Evolutionary conservation across 441 rosid species (phyloP), one percentile per base, ranked within the genome.

Genomic region (Bruguiera hainesii): DNA sequence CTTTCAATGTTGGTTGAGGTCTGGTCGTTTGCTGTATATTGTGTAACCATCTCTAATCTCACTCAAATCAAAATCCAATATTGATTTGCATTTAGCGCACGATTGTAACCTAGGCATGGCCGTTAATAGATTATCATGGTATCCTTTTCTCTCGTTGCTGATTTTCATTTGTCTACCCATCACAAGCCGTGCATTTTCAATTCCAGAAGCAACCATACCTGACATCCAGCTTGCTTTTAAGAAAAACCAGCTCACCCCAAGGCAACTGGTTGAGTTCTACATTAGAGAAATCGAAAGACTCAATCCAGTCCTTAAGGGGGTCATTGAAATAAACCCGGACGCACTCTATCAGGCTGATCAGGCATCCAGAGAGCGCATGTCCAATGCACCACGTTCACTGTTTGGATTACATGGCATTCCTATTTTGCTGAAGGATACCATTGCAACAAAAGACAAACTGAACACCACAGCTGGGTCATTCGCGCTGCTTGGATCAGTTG

Each of bases 321-420:
- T 92, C 65, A 87, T 89, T 37, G 95, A 92, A 78, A 78, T 86
- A 18, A 88, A 92, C 76, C 96, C 92, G 2, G 93, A 88, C 31
- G 91, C 89, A 0, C 60, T 81, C 56, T 21, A 9, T 51, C 81
- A 76, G 73, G 94, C 94, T 28, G 82, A 83, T 49, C 76, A 61
- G 48, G 93, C 93, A 6, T 94, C 89, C 63, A 53, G 37, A 15
- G 84, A 85, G 60, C 83, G 90, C 2, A 62, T 78, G 16, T 58
- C 42, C 18, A 60, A 72, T 30, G 51, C 39, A 4, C 52, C 56
- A 2, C 21, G 69, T 4, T 68, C 78, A 2, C 20, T 76, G 60
- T 48, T 18, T 53, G 64, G 60, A 33, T 75, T 91, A 70, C 96
- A 85, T 30, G 94, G 94, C 30, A 79, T 89, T 71, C 98, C 94